Evolutionary conservation across 2,329 filamentous ascomycete genomes (phyloP).

Genomic region (Trichoderma polysporum): DNA sequence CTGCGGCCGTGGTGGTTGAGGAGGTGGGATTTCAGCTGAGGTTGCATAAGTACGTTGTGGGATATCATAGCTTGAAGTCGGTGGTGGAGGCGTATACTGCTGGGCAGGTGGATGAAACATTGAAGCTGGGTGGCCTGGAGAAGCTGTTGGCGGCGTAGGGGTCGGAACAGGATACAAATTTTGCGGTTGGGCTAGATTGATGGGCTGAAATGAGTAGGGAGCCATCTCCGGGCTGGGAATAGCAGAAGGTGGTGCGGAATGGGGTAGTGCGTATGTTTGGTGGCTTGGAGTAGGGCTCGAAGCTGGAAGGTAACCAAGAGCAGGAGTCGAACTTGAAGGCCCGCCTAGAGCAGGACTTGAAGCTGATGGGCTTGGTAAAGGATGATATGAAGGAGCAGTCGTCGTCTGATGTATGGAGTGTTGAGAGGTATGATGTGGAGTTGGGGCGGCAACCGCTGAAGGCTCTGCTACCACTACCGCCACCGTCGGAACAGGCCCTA

Average conservation of each 20-base stretch:
- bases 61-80: conserved; percentile 10
- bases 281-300: background rate
- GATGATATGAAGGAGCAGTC: background rate
- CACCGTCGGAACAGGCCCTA: background rate
- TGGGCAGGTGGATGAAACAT: background rate
- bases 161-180: background rate
- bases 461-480: background rate
- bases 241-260: background rate
- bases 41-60: conserved; percentile 22
- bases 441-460: background rate
- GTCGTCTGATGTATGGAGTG: background rate
- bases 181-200: background rate
- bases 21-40: conserved; percentile 2
- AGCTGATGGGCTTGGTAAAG: background rate
- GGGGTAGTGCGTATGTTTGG: conserved; percentile 17
- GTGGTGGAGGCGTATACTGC: conserved; percentile 13
- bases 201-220: background rate
- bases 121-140: background rate
- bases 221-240: background rate
- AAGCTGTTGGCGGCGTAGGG: background rate
- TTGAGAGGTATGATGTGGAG: background rate
- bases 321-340: background rate
- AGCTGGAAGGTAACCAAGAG: background rate
- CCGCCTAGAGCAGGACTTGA: background rate
- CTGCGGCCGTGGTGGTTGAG: conserved; percentile 21